These are phyloP conservation scores for Mitragyna speciosa DNA, from an alignment of 257 asterid genomes.

Conservation along the genomic window DNA sequence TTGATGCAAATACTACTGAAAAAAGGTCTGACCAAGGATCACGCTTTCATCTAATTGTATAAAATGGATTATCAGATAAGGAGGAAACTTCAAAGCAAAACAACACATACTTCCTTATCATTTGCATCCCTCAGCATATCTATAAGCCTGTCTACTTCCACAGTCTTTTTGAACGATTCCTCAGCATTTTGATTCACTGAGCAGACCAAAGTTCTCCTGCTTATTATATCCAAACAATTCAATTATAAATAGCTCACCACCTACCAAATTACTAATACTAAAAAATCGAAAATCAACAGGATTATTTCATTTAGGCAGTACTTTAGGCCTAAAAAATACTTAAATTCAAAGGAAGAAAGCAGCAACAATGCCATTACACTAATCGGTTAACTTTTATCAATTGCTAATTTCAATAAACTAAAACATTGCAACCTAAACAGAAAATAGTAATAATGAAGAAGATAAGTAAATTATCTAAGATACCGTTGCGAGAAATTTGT, in stretches of 20 bases:
- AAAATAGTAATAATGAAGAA: background rate
- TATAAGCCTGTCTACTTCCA: slow-evolving; percentile 82
- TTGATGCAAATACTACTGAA: too few relatives aligned
- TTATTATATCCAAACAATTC: slow-evolving; percentile 54
- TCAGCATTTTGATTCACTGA: slow-evolving; percentile 84
- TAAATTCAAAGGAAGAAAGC: too few relatives aligned
- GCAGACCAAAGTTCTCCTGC: slow-evolving; percentile 75
- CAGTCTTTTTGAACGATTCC: slow-evolving; percentile 70
- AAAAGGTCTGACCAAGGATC: too few relatives aligned
- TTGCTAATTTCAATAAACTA: too few relatives aligned
- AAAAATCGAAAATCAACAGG: slow-evolving; percentile 6
- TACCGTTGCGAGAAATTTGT: slow-evolving; percentile 38
- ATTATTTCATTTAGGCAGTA: too few relatives aligned
- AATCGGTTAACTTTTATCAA: too few relatives aligned
- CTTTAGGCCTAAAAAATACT: too few relatives aligned
- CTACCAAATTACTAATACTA: slow-evolving; percentile 19
- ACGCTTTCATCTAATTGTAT: background rate
- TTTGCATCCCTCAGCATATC: slow-evolving; percentile 78
- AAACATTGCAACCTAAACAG: too few relatives aligned
- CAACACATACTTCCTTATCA: slow-evolving; percentile 69
- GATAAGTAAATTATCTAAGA: slow-evolving; percentile 40
- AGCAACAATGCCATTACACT: too few relatives aligned
- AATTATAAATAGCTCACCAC: slow-evolving; percentile 35
- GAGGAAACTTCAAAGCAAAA: background rate
- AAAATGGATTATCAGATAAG: background rate